Conservation (phyloP, 805 yeast species). For the Saturnispora galanensis region DNA sequence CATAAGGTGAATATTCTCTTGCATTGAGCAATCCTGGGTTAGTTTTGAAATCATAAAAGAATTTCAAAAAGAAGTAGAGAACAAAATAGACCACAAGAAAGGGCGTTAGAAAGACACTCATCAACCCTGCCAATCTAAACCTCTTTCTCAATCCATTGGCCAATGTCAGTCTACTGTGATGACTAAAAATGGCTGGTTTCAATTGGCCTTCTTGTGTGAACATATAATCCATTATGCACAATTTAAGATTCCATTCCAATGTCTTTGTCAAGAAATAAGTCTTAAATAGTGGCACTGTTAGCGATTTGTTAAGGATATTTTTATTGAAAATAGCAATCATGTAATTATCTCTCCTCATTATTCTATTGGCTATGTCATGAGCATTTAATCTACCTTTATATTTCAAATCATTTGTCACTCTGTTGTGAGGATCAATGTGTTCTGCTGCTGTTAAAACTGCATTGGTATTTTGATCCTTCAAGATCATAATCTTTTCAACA, state of each 20-base stretch:
- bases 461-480: slow-evolving; percentile 80
- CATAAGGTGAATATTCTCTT: slow-evolving; percentile 86
- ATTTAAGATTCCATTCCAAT: slow-evolving; percentile 86
- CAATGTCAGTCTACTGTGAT: slow-evolving; percentile 54
- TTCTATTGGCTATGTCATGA: slow-evolving; percentile 88
- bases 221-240: slow-evolving; percentile 78
- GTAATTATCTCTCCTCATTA: slow-evolving; percentile 93
- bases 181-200: slow-evolving; percentile 59
- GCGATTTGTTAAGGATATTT: slow-evolving; percentile 55
- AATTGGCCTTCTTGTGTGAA: slow-evolving; percentile 81
- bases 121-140: slow-evolving; percentile 77
- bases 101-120: slow-evolving; percentile 78
- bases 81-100: slow-evolving; percentile 76
- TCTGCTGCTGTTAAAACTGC: slow-evolving; percentile 43
- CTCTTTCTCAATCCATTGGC: slow-evolving; percentile 66
- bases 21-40: slow-evolving; percentile 78
- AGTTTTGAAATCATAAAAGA: slow-evolving; percentile 85
- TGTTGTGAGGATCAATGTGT: slow-evolving; percentile 12
- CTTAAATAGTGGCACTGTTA: slow-evolving; percentile 32
- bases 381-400: slow-evolving; percentile 76
- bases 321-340: slow-evolving; percentile 83
- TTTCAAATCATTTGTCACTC: slow-evolving; percentile 43
- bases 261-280: slow-evolving; percentile 60
- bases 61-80: slow-evolving; percentile 74
- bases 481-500: slow-evolving; percentile 59